Evolutionary conservation across 2,329 filamentous ascomycete genomes (phyloP).

Genomic region (Thielaviopsis cerberus): DNA sequence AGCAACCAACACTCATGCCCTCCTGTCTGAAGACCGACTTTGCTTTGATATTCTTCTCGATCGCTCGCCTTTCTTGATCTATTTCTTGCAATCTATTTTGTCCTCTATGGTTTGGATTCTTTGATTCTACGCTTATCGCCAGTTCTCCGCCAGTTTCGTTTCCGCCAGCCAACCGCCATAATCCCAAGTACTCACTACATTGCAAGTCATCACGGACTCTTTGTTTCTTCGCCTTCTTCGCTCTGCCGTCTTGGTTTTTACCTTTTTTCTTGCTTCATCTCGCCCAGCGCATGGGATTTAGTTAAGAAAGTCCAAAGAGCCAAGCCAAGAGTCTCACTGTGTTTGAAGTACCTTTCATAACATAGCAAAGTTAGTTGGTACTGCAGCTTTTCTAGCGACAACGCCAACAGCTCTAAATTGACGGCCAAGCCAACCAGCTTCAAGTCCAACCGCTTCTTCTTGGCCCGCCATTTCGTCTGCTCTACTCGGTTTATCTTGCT

Average conservation of each 20-base stretch:
- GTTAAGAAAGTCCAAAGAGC: too few relatives aligned
- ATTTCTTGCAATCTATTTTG: too few relatives aligned
- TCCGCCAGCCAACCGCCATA: background rate
- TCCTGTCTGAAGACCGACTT: background rate
- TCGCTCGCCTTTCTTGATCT: background rate
- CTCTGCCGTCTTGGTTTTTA: background rate
- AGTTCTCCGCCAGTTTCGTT: too few relatives aligned
- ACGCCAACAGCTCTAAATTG: too few relatives aligned
- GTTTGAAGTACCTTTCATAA: too few relatives aligned
- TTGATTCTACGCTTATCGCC: background rate
- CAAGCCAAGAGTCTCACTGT: too few relatives aligned
- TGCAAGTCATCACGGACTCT: background rate
- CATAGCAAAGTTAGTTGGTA: too few relatives aligned
- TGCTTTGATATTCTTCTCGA: background rate
- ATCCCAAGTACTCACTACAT: background rate
- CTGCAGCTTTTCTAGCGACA: too few relatives aligned
- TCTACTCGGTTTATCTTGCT: background rate
- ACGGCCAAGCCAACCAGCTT: background rate
- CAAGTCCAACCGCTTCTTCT: background rate
- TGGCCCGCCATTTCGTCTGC: too few relatives aligned
- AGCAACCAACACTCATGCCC: too few relatives aligned
- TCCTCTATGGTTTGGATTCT: too few relatives aligned
- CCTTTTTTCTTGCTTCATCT: background rate
- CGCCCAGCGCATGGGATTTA: too few relatives aligned
- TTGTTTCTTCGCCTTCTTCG: background rate